Percentiles rank a stretch among this genome's conserved stretches.
These are phyloP conservation scores for Neoscytalidium dimidiatum DNA, from an alignment of 2,329 filamentous ascomycete genomes.

Conservation along the genomic window DNA sequence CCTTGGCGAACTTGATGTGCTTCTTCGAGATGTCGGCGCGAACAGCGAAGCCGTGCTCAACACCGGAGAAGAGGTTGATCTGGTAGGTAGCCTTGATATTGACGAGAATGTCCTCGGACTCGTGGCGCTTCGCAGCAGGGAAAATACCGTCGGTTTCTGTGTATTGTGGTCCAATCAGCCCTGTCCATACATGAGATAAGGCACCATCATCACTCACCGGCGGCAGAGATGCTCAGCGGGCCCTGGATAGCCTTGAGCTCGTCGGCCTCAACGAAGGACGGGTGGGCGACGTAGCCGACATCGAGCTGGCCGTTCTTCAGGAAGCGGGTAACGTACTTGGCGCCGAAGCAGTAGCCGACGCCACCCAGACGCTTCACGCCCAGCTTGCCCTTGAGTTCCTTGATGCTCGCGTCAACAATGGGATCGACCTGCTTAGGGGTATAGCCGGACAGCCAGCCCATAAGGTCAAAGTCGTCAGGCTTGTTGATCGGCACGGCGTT, in stretches of 20 bases:
- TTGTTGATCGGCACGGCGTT: constrained; percentile 61
- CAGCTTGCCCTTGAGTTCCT: constrained; percentile 49
- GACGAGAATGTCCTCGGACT: constrained; percentile 61
- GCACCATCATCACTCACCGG: constrained; percentile 42
- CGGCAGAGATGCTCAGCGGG: constrained; percentile 64
- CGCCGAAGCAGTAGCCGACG: constrained; percentile 54
- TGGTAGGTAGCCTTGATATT: constrained; percentile 65
- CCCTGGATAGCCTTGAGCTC: constrained; percentile 61
- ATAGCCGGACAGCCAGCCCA: constrained; percentile 52
- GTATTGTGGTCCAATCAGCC: neutral
- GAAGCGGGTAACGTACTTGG: constrained; percentile 64
- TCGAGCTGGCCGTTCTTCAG: constrained; percentile 61
- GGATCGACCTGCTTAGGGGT: constrained; percentile 52
- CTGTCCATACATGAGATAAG: neutral
- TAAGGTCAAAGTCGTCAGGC: constrained; percentile 51
- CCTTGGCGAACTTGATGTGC: constrained; percentile 69
- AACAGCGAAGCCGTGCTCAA: constrained; percentile 75
- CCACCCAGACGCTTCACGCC: constrained; percentile 52
- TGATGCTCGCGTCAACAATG: constrained; percentile 51
- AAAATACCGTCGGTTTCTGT: constrained; percentile 62
- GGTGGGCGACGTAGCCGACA: constrained; percentile 74
- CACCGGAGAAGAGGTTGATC: constrained; percentile 72
- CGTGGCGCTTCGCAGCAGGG: constrained; percentile 55
- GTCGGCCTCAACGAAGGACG: constrained; percentile 67
- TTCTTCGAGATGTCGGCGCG: constrained; percentile 63